A percentile compares a stretch with the other conserved stretches of the same genome.
Evolutionary conservation across 352 stramenopile genomes (phyloP).

Genomic region (Phytophthora fragariaefolia): DNA sequence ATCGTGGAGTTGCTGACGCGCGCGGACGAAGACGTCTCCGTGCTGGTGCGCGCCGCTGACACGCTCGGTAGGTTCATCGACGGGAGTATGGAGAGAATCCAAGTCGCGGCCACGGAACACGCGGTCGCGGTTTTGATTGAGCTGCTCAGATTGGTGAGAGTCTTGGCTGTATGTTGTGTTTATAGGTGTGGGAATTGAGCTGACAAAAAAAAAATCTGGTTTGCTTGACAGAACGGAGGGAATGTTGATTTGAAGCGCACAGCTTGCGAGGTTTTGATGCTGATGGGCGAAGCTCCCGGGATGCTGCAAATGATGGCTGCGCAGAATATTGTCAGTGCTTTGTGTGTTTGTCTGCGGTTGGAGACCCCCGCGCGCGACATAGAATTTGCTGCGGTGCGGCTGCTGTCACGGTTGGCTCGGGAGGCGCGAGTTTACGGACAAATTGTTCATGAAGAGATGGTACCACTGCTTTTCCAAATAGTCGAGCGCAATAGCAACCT

Average conservation of each 20-base stretch:
- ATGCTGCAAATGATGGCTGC: slow-evolving; percentile 53
- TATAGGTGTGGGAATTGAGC: neutral
- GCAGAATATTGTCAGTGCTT: slow-evolving; percentile 45
- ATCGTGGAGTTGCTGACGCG: slow-evolving; percentile 38
- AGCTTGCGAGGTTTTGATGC: slow-evolving; percentile 45
- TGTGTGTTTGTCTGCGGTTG: slow-evolving; percentile 45
- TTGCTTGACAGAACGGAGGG: slow-evolving; percentile 17
- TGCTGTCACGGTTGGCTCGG: slow-evolving; percentile 48
- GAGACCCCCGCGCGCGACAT: slow-evolving; percentile 31
- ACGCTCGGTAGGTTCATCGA: slow-evolving; percentile 50
- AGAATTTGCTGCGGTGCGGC: slow-evolving; percentile 38
- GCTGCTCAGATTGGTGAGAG: slow-evolving; percentile 38
- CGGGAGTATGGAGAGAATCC: slow-evolving; percentile 34
- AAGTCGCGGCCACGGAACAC: slow-evolving; percentile 38
- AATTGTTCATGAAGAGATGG: slow-evolving; percentile 62
- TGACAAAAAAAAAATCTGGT: no score
- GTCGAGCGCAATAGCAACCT: slow-evolving; percentile 65
- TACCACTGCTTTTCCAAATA: slow-evolving; percentile 54
- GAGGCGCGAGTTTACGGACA: slow-evolving; percentile 56
- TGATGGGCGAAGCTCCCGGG: slow-evolving; percentile 44
- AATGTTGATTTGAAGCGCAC: slow-evolving; percentile 49
- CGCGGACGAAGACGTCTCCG: slow-evolving; percentile 34
- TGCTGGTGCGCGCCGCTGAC: slow-evolving; percentile 50
- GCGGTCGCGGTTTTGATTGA: slow-evolving; percentile 43
- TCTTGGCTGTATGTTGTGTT: neutral